Percentiles rank a stretch among this genome's conserved stretches.
Conservation (phyloP, 495 filamentous ascomycete genomes). For the Sporormia fimetaria region DNA sequence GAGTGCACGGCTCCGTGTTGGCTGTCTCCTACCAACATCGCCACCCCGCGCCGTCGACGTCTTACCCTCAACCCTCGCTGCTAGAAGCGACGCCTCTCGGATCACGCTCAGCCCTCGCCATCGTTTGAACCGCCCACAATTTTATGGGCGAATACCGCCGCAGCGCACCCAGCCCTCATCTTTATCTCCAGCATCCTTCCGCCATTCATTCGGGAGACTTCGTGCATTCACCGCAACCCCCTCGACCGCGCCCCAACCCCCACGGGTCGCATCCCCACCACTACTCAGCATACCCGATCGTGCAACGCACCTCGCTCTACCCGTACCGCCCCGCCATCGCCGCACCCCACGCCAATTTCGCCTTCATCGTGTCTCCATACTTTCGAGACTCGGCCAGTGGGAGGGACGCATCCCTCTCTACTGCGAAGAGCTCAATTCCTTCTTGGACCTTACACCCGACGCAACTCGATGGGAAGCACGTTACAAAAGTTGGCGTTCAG, state of each 20-base stretch:
- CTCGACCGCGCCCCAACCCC: slow-evolving; percentile 4
- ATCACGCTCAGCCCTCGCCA: slow-evolving; percentile 2
- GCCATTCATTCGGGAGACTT: slow-evolving; percentile 6
- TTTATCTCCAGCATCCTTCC: slow-evolving; percentile 15
- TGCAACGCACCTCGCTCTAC: slow-evolving; percentile 11
- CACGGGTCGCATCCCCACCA: neutral
- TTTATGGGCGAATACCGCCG: slow-evolving; percentile 21
- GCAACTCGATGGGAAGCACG: slow-evolving; percentile 25
- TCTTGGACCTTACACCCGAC: slow-evolving; percentile 5
- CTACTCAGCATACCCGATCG: slow-evolving; percentile 9
- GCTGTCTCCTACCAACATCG: neutral
- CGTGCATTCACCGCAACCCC: neutral
- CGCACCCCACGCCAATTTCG: slow-evolving; percentile 3
- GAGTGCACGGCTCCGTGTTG: too few relatives aligned
- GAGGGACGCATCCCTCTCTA: slow-evolving; percentile 17
- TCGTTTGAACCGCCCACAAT: slow-evolving; percentile 5
- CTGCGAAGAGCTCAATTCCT: slow-evolving; percentile 16
- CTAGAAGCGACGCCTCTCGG: slow-evolving; percentile 10
- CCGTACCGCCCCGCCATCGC: slow-evolving; percentile 2
- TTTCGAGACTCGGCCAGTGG: slow-evolving; percentile 9
- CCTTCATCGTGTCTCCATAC: slow-evolving; percentile 25
- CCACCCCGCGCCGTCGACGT: too few relatives aligned
- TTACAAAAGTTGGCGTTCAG: slow-evolving; percentile 7
- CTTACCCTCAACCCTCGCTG: too few relatives aligned
- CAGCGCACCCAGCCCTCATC: slow-evolving; percentile 7